Conservation (phyloP, 805 yeast genomes). For the Teunomyces cretensis region DNA sequence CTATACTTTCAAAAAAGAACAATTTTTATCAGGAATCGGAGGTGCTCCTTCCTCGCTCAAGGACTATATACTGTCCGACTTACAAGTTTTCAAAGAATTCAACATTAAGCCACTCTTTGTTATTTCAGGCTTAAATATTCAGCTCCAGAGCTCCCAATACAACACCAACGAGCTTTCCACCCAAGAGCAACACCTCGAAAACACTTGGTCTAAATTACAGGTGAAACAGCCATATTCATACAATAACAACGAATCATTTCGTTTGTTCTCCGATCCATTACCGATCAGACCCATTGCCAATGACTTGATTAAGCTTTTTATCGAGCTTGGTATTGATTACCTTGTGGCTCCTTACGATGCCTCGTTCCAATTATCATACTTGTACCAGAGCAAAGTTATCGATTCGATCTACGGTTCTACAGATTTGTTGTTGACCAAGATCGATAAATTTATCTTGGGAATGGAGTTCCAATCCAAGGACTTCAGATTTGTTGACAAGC, state of each 20-base stretch:
- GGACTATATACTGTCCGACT: constrained; percentile 57
- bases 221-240: constrained; percentile 22
- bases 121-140: constrained; percentile 63
- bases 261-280: constrained; percentile 51
- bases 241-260: constrained; percentile 46
- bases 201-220: constrained; percentile 38
- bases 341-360: constrained; percentile 82
- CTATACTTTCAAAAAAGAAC: constrained; percentile 63
- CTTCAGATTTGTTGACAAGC: constrained; percentile 65
- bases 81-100: constrained; percentile 56
- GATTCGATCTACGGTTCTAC: constrained; percentile 85
- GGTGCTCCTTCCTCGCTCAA: constrained; percentile 71
- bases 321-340: constrained; percentile 56
- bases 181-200: constrained; percentile 40
- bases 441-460: constrained; percentile 70
- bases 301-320: constrained; percentile 59
- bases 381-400: constrained; percentile 54
- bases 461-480: constrained; percentile 66
- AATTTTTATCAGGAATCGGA: constrained; percentile 72
- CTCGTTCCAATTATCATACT: constrained; percentile 74
- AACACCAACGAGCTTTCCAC: constrained; percentile 36
- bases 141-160: constrained; percentile 31
- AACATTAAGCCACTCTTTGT: constrained; percentile 79
- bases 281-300: constrained; percentile 50
- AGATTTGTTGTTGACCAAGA: constrained; percentile 63